Conservation (phyloP, 2,329 filamentous ascomycete genomes). For the Stagonosporopsis chrysanthemi region DNA sequence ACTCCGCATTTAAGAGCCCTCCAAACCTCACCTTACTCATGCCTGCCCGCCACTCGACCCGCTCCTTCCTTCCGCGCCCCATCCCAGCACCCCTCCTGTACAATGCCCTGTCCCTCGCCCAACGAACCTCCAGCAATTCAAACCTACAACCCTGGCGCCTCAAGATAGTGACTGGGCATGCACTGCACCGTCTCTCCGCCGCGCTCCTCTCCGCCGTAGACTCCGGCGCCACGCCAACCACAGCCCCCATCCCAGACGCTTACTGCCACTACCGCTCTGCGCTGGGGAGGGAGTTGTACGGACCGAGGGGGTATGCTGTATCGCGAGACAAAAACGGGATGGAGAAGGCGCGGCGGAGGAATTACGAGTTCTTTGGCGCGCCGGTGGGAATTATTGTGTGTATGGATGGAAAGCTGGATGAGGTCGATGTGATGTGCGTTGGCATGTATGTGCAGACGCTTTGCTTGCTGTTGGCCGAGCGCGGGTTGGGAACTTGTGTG, state of each 20-base stretch:
- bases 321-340: slow-evolving; percentile 3
- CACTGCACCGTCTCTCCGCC: slow-evolving; percentile 23
- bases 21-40: background rate
- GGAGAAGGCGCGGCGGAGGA: slow-evolving; percentile 22
- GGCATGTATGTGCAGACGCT: slow-evolving; percentile 36
- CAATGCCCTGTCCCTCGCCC: slow-evolving; percentile 9
- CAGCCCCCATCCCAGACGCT: slow-evolving; percentile 23
- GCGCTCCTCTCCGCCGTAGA: slow-evolving; percentile 16
- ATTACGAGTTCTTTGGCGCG: slow-evolving; percentile 33
- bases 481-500: slow-evolving; percentile 29
- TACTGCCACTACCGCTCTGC: slow-evolving; percentile 30
- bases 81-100: slow-evolving; percentile 6
- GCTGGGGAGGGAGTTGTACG: slow-evolving; percentile 30
- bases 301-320: slow-evolving; percentile 28
- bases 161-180: slow-evolving; percentile 21
- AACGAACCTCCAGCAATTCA: slow-evolving; percentile 19
- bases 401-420: slow-evolving; percentile 24
- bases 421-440: slow-evolving; percentile 29
- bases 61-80: slow-evolving; percentile 12
- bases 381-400: slow-evolving; percentile 25
- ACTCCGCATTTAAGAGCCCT: background rate
- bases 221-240: slow-evolving; percentile 8
- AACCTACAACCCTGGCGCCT: slow-evolving; percentile 21
- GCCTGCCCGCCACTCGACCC: slow-evolving; percentile 15
- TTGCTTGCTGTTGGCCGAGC: slow-evolving; percentile 28